Conservation (phyloP, 805 yeast genomes). For the Candida cerambycidarum region DNA sequence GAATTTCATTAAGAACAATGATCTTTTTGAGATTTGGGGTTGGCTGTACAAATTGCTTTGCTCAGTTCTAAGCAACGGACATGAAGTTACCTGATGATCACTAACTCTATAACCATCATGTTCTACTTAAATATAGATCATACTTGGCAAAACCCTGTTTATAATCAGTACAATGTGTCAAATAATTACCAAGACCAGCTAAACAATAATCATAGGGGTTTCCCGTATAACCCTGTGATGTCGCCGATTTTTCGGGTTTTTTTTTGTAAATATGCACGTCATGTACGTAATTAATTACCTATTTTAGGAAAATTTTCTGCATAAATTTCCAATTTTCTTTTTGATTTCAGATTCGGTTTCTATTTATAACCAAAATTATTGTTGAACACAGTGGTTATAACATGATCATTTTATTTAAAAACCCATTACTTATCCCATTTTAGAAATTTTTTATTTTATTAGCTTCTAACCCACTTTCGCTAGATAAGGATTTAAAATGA, state of each 20-base stretch:
- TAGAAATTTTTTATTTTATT: conserved; percentile 2
- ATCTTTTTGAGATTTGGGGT: background rate
- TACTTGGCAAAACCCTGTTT: too few relatives aligned
- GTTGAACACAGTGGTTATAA: background rate
- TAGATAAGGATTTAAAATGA: conserved; percentile 9
- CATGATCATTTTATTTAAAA: background rate
- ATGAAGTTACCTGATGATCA: too few relatives aligned
- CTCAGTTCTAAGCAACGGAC: background rate
- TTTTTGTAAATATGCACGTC: conserved; percentile 1
- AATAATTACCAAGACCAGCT: background rate
- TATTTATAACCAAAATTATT: conserved; percentile 2
- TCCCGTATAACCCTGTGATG: conserved; percentile 1
- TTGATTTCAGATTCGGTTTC: conserved; percentile 3
- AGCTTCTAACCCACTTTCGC: conserved; percentile 5
- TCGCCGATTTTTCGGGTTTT: background rate
- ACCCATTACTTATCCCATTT: conserved; percentile 5
- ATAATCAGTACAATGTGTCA: too few relatives aligned
- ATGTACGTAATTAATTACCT: conserved; percentile 4
- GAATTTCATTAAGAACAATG: conserved; percentile 4
- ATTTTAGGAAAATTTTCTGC: background rate
- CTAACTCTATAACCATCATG: too few relatives aligned
- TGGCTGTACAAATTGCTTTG: background rate
- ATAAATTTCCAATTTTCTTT: background rate
- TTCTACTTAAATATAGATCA: too few relatives aligned
- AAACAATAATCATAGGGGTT: background rate